Base-by-base conservation (phyloP, 345 rosid species). In the Arabis alpina region DNA sequence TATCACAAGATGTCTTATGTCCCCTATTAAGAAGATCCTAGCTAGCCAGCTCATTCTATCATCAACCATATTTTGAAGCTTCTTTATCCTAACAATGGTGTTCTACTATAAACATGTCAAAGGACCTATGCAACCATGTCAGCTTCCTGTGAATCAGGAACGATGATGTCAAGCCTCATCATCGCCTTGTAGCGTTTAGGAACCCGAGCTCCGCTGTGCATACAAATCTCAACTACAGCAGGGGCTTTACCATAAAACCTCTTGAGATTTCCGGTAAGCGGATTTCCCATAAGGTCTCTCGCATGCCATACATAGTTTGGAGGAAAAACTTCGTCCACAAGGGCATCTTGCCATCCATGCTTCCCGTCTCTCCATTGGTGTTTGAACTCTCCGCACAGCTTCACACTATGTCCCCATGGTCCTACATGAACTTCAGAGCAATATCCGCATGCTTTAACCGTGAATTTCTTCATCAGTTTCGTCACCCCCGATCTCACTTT, bases 351-450 rank as follows among this genome's bases (percentile, higher is more conserved):
- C 97, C 98, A 90, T 34, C 98, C 98, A 9, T 93, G 98, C 74
- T 90, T 90, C 67, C 98, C 97, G n/a, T 90, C 98, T 76, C 97
- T 84, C 97, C 98, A 87, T 14, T 93, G 97, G 66, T 93, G 98
- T 79, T 93, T 93, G 76, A 80, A 83, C 71, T 80, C 97, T 39
- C 98, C 98, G 28, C 97, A 93, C 15, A 93, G 89, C 83, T 93
- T 90, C 3, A 80, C 98, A 76, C 82, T 83, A 79, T 93, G 98
- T 64, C 97, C 98, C 87, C 93, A 90, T 19, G 97, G 97, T 71
- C 98, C 98, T 15, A 90, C 88, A 43, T 90, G 97, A 37, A 93
- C 93, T 70, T 93, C 98, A 2, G 90, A 77, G 74, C 98, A 93
- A 77, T 93, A 93, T 39, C 97, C 98, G 5, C 98, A 93, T 4